Percentiles rank a stretch among this genome's conserved stretches.
phyloP scores from a whole-genome alignment of 441 rosid species.

The Rhodomyrtus psidioides region DNA sequence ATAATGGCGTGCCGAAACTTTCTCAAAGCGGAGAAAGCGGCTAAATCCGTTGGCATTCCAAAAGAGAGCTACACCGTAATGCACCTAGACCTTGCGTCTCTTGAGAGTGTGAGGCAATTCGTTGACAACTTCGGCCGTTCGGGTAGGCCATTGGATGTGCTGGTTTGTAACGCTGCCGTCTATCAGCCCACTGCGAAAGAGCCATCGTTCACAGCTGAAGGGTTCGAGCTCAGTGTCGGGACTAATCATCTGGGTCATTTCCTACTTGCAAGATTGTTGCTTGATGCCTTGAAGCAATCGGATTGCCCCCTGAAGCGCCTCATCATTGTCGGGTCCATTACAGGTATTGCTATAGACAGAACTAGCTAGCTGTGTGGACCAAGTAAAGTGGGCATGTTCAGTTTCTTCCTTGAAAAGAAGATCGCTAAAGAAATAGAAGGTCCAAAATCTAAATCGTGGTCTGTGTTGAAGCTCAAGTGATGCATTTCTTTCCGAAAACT shows the following conservation, averaged over 20 bases:
- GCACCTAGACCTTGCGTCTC: slow-evolving; percentile 86
- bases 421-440: background rate
- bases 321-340: slow-evolving; percentile 88
- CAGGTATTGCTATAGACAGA: slow-evolving; percentile 38
- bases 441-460: background rate
- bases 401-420: background rate
- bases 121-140: slow-evolving; percentile 45
- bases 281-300: slow-evolving; percentile 66
- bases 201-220: slow-evolving; percentile 81
- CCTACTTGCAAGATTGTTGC: slow-evolving; percentile 58
- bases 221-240: slow-evolving; percentile 84
- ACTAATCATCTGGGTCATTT: slow-evolving; percentile 93
- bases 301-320: slow-evolving; percentile 69
- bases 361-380: background rate
- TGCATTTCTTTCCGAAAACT: background rate
- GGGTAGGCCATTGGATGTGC: slow-evolving; percentile 54
- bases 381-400: background rate
- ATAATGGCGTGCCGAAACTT: slow-evolving; percentile 95
- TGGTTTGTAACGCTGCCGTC: slow-evolving; percentile 84
- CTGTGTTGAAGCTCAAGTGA: background rate
- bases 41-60: slow-evolving; percentile 56
- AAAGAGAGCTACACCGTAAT: slow-evolving; percentile 72
- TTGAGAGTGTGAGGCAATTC: slow-evolving; percentile 75
- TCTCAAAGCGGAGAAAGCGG: slow-evolving; percentile 73
- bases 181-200: slow-evolving; percentile 81